A percentile compares a stretch with the other conserved stretches of the same genome.
phyloP scores from a whole-genome alignment of 495 filamentous ascomycete species.

The Aspergillus campestris region DNA sequence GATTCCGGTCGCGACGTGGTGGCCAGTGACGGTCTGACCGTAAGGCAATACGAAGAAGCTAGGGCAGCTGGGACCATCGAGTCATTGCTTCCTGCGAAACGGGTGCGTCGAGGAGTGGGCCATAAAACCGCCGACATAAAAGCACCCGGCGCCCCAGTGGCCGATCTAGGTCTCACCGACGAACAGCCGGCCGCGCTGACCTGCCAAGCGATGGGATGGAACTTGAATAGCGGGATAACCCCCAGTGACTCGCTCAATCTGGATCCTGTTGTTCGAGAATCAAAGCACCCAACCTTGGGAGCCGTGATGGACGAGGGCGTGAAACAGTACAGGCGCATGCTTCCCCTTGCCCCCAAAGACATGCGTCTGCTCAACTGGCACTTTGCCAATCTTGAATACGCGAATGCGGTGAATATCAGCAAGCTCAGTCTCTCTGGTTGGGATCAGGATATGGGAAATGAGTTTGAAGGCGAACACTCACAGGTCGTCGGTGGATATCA shows the following conservation, averaged over 20 bases:
- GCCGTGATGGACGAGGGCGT: slow-evolving; percentile 85
- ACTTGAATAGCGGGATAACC: slow-evolving; percentile 54
- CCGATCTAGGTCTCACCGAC: slow-evolving; percentile 51
- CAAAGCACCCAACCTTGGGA: slow-evolving; percentile 64
- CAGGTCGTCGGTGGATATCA: slow-evolving; percentile 91
- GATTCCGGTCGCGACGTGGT: slow-evolving; percentile 71
- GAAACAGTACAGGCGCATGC: slow-evolving; percentile 72
- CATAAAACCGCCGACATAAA: slow-evolving; percentile 38
- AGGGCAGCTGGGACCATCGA: slow-evolving; percentile 36
- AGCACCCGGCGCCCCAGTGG: slow-evolving; percentile 35
- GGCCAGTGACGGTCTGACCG: slow-evolving; percentile 59
- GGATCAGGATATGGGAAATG: slow-evolving; percentile 96
- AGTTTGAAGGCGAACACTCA: slow-evolving; percentile 90
- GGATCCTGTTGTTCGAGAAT: slow-evolving; percentile 52
- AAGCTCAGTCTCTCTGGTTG: slow-evolving; percentile 84
- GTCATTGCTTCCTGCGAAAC: slow-evolving; percentile 32
- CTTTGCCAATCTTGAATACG: slow-evolving; percentile 95
- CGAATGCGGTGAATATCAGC: slow-evolving; percentile 80
- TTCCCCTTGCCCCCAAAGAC: slow-evolving; percentile 77
- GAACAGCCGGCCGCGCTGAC: slow-evolving; percentile 58
- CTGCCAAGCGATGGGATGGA: slow-evolving; percentile 75
- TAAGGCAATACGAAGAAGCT: slow-evolving; percentile 60
- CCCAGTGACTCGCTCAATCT: slow-evolving; percentile 64
- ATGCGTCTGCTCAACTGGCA: slow-evolving; percentile 95
- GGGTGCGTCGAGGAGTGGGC: slow-evolving; percentile 34